phyloP scores from a whole-genome alignment of 2,329 filamentous ascomycete species.

The Hortaea sp. region DNA sequence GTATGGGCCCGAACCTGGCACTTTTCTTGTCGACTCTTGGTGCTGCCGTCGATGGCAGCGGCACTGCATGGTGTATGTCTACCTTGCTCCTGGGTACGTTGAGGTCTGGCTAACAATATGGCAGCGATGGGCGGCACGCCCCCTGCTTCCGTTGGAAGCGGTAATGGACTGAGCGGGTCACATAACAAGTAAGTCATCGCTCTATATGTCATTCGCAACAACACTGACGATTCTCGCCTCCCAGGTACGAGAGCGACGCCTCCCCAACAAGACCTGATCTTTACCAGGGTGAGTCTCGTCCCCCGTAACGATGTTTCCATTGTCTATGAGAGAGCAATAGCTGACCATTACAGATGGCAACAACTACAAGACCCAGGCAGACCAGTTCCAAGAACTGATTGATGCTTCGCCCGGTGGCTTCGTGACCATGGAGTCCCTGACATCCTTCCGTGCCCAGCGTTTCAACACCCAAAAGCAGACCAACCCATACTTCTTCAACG shows the following conservation, averaged over 20 bases:
- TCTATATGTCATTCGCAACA: background rate
- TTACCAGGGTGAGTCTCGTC: constrained; percentile 10
- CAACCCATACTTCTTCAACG: constrained; percentile 18
- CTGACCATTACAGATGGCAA: constrained; percentile 5
- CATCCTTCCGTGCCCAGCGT: constrained; percentile 17
- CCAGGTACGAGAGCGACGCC: constrained; percentile 26
- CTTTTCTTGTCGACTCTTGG: constrained; percentile 24
- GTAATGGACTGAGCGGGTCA: constrained; percentile 16
- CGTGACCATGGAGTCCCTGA: constrained; percentile 20
- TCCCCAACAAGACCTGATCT: constrained; percentile 24
- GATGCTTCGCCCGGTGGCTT: constrained; percentile 19
- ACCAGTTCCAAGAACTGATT: constrained; percentile 10
- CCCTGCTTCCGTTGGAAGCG: constrained; percentile 6
- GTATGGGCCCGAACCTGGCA: constrained; percentile 22
- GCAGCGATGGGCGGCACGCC: constrained; percentile 16
- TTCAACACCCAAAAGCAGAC: constrained; percentile 19
- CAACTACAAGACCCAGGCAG: constrained; percentile 10
- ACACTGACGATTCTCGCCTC: background rate
- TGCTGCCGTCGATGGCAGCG: constrained; percentile 22
- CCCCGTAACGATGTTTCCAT: no score
- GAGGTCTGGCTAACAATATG: no score
- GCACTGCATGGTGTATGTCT: constrained; percentile 12
- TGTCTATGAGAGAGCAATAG: background rate
- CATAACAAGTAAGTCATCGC: constrained; percentile 5
- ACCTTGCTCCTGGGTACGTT: no score